Conservation (phyloP, 306 rosid species). For the Glycyrrhiza uralensis region DNA sequence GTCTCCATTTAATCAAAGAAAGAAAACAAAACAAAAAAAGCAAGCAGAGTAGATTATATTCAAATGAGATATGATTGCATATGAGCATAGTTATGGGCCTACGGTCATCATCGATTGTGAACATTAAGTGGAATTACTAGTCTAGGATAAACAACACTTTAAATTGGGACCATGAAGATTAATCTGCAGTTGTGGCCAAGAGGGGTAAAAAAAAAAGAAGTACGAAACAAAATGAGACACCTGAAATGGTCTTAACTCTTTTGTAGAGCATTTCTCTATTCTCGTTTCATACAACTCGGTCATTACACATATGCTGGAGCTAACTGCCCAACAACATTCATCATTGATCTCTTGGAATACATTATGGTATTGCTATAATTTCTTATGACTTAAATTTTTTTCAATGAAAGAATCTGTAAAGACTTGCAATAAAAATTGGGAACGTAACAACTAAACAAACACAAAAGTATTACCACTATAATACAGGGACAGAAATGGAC, state of each 20-base stretch:
- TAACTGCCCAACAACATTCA: conserved; percentile 30
- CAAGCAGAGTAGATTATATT: not conserved
- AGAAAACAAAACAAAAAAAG: not conserved
- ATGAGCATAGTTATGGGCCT: not conserved
- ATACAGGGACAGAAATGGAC: conserved; percentile 80
- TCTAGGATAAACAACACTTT: not conserved
- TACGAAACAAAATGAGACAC: not conserved
- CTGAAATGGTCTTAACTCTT: conserved; percentile 33
- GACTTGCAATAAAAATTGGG: conserved; percentile 61
- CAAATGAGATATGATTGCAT: not conserved
- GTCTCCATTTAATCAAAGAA: not conserved
- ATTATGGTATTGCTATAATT: conserved; percentile 50
- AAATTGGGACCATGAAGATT: not conserved
- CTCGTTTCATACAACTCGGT: conserved; percentile 30
- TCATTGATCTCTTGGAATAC: conserved; percentile 34
- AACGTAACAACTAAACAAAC: conserved; percentile 18
- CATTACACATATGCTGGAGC: conserved; percentile 38
- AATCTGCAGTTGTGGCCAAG: not conserved
- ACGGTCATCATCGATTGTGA: not conserved
- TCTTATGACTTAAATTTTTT: conserved; percentile 48
- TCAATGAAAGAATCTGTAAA: conserved; percentile 89
- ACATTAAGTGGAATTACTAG: not conserved
- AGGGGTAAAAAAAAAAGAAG: not conserved
- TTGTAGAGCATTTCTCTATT: conserved; percentile 29
- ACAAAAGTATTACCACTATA: conserved; percentile 52